phyloP scores from a whole-genome alignment of 2,329 filamentous ascomycete species.

The Beauveria brongniartii region DNA sequence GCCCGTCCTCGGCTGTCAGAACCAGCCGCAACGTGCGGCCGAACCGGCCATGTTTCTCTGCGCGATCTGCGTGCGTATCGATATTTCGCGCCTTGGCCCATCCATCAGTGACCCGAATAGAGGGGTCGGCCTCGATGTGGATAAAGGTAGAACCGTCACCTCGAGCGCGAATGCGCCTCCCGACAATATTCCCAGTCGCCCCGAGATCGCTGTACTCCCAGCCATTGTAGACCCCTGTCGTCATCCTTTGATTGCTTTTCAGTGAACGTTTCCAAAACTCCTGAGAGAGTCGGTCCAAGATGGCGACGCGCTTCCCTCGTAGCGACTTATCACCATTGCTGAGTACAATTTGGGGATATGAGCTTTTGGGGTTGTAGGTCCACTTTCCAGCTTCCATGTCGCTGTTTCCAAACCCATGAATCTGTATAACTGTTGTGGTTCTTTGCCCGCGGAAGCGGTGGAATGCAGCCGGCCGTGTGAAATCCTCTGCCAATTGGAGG shows the following conservation, averaged over 20 bases:
- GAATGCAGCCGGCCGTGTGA: background rate
- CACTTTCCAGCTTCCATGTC: slow-evolving; percentile 4
- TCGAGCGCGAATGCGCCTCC: background rate
- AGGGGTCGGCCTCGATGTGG: slow-evolving; percentile 2
- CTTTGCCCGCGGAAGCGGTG: background rate
- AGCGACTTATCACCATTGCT: slow-evolving; percentile 2
- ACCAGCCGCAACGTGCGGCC: background rate
- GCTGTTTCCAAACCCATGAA: slow-evolving; percentile 4
- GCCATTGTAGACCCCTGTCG: slow-evolving; percentile 3
- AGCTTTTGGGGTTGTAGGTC: slow-evolving; percentile 1
- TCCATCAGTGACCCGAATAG: background rate
- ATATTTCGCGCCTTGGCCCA: slow-evolving; percentile 3
- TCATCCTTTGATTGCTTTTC: background rate
- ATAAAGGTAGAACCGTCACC: slow-evolving; percentile 1
- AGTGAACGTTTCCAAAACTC: slow-evolving; percentile 1
- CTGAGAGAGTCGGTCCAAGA: background rate
- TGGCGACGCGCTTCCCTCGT: background rate
- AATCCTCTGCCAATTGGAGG: slow-evolving; percentile 1
- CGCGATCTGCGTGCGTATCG: background rate
- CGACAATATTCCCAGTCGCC: slow-evolving; percentile 3
- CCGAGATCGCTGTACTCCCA: slow-evolving; percentile 5
- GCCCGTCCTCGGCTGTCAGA: background rate
- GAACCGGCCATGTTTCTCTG: background rate
- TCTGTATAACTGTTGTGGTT: background rate
- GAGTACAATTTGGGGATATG: slow-evolving; percentile 2